Evolutionary conservation across 495 filamentous ascomycete genomes (phyloP).

Genomic region (Evernia prunastri): DNA sequence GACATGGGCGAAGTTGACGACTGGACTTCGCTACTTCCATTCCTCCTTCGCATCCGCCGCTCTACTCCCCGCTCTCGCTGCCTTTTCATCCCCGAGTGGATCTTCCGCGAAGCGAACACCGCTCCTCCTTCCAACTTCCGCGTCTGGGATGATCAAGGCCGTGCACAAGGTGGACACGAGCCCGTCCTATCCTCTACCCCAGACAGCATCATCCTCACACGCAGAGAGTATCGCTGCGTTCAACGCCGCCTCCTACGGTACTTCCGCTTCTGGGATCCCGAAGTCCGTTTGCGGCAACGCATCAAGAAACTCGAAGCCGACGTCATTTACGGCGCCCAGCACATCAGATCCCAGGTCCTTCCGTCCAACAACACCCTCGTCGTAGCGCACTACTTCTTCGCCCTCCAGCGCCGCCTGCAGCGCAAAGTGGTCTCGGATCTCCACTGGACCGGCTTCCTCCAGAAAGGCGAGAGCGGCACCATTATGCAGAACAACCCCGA

Average conservation of each 20-base stretch:
- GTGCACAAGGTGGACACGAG: not conserved
- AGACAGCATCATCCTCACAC: conserved; percentile 7
- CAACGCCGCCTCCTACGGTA: conserved; percentile 13
- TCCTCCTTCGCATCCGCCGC: conserved; percentile 9
- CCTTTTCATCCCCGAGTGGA: conserved; percentile 14
- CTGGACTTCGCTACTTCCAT: not conserved
- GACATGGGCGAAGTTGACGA: not conserved
- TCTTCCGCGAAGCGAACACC: not conserved
- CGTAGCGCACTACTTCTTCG: conserved; percentile 16
- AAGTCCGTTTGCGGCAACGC: not conserved
- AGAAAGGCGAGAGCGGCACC: conserved; percentile 2
- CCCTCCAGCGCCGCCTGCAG: conserved; percentile 15
- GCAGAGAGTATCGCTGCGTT: not conserved
- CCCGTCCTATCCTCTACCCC: not conserved
- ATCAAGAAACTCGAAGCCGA: conserved; percentile 4
- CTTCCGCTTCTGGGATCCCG: conserved; percentile 11
- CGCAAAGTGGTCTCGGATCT: conserved; percentile 11
- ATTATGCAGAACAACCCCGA: conserved; percentile 14
- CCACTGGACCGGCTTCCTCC: not conserved
- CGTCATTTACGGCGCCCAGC: not conserved
- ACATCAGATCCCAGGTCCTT: not conserved
- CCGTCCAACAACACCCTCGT: not conserved
- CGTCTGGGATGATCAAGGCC: conserved; percentile 7
- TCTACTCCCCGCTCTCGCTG: not conserved
- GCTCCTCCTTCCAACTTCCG: not conserved